Percentiles rank a stretch among this genome's conserved stretches.
These are phyloP conservation scores for Eucalyptus melliodora DNA, from an alignment of 345 rosid genomes.

Conservation along the genomic window DNA sequence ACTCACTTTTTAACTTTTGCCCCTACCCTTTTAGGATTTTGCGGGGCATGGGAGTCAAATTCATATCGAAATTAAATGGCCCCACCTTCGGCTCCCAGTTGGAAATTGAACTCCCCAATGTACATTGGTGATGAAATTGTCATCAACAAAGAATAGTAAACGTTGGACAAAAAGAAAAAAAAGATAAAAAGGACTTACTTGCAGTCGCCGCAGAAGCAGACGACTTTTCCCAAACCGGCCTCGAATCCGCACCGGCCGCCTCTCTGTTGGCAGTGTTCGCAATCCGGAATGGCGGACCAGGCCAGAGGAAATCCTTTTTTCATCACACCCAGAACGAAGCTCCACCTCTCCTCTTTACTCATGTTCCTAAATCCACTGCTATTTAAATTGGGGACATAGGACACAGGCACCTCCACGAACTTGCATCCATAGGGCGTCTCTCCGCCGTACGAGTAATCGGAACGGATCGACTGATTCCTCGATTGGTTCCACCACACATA, in stretches of 20 bases:
- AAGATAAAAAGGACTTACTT: neutral
- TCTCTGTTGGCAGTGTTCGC: neutral
- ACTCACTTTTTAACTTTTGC: too few relatives aligned
- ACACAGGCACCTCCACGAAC: conserved; percentile 1
- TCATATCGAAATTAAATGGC: too few relatives aligned
- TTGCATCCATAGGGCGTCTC: conserved; percentile 1
- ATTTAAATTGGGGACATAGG: neutral
- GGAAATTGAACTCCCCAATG: too few relatives aligned
- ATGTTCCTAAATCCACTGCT: neutral
- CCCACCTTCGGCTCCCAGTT: too few relatives aligned
- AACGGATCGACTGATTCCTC: accelerated
- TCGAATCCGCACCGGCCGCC: conserved; percentile 12
- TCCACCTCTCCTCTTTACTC: neutral
- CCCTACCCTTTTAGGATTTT: too few relatives aligned
- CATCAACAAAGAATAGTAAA: neutral
- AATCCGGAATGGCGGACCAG: neutral
- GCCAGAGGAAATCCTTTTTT: conserved; percentile 8
- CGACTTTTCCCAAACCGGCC: neutral
- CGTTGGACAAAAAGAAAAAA: neutral
- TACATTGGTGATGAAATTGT: neutral
- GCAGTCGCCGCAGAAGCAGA: conserved; percentile 3
- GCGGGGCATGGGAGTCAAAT: too few relatives aligned
- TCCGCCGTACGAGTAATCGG: neutral
- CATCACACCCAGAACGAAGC: neutral
- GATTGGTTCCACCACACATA: neutral